Conservation (phyloP, 2,329 filamentous ascomycete species). For the Fusarium agapanthi region DNA sequence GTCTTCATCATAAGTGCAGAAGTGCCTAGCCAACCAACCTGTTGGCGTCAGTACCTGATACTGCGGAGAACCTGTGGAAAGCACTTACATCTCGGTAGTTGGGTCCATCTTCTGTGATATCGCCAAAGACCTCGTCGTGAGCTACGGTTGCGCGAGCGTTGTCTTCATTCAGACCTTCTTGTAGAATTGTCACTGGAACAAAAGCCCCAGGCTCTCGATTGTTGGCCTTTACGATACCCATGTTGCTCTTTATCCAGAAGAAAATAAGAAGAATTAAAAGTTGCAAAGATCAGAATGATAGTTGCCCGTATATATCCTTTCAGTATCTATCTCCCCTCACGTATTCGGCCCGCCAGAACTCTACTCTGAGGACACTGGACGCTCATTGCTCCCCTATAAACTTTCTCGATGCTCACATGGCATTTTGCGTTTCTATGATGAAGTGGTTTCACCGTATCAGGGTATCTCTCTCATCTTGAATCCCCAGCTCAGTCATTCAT, state of each 20-base stretch:
- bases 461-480: not conserved
- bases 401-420: not conserved
- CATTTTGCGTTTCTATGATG: not conserved
- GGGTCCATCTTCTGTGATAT: constrained; percentile 42
- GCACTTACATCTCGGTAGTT: constrained; percentile 44
- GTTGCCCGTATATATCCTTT: not conserved
- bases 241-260: not conserved
- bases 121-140: constrained; percentile 45
- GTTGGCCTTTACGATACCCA: not conserved
- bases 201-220: not conserved
- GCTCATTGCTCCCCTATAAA: not conserved
- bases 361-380: not conserved
- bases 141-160: not conserved
- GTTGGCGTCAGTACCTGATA: constrained; percentile 16
- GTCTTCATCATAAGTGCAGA: constrained; percentile 58
- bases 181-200: not conserved
- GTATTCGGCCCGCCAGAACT: not conserved
- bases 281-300: not conserved
- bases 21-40: constrained; percentile 56
- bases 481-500: not conserved
- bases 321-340: not conserved
- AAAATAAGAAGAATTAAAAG: not conserved
- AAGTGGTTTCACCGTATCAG: not conserved
- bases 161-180: not conserved
- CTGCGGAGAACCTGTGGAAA: not conserved